Evolutionary conservation across 306 rosid species (phyloP), one percentile per base, ranked within the genome.

Genomic region (Quercus engelmannii): DNA sequence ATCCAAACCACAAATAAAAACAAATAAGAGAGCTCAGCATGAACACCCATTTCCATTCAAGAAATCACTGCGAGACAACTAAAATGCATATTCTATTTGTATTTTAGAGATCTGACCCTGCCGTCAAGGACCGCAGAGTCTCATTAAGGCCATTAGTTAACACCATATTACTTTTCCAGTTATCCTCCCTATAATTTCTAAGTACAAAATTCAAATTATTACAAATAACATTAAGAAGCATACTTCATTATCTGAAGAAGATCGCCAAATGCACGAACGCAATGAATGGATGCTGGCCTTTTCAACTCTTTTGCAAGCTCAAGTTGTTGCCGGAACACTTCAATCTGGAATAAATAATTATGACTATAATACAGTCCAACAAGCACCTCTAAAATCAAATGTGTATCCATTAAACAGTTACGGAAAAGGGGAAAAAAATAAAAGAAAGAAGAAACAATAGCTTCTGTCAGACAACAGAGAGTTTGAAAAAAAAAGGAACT

Each of bases 211-310:
- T 82, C 52, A 41, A 64, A 72, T 31, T 41, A 56, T 55, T 17
- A 72, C 65, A 77, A 64, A 23, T 43, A 51, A 75, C 55, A 80
- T 43, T 68, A 19, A 9, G 4, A 2, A 82, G 56, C 87, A 59
- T 94, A 94, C 98, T 88, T 92, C 95, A 91, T 89, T 76, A 92
- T 73, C 76, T 86, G 87, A 79, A 94, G 93, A 83, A 92, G 92
- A 33, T 92, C 99, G 25, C 92, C 97, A 57, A 87, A 94, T 83
- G 99, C 99, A 31, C 90, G 91, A 64, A 94, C 97, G 74, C 97
- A 94, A 71, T 94, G 98, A 30, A 95, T 75, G 6, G 98, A 95
- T 46, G 92, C 98, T 21, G 99, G 99, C 70, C 82, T 90, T 79
- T 92, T 82, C 71, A 95, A 89, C 67, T 82, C 83, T 78, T 84